Evolutionary conservation across 2,329 filamentous ascomycete species (phyloP), one percentile per base, ranked within the genome.

Genomic region (Penicillium sp.): DNA sequence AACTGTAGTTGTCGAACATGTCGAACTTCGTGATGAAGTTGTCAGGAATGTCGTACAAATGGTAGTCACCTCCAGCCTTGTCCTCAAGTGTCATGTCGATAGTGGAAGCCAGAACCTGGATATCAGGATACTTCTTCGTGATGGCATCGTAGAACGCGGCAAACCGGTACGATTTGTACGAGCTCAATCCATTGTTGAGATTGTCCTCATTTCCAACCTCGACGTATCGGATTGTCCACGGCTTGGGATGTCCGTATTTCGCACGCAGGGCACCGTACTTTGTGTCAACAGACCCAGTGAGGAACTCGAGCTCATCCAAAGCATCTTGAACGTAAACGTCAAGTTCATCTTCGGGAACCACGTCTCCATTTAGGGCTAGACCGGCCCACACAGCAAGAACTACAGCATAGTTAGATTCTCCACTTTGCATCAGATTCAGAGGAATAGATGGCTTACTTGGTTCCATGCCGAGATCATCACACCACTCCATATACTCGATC

Each of bases 181-280:
- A 70, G 67, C 76, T 80, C 4, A 81, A 77, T 0, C 79, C 81
- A 3, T 78, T 77, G 23, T 77, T 79, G 3, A 87, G 79, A 75
- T 82, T 83, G 62, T 89, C 87, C 67, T 89, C 87, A 67, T 89
- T 89, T 54, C 87, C 87, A 39, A 89, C 73, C 70, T 89, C 87
- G 51, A 89, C 83, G 61, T 82, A 86, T 10, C 80, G 75, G 45
- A 89, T 76, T 26, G 68, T 74, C 73, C 84, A 89, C 0, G 87
- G 86, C 54, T 84, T 77, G 0, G 83, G 79, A 61, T 87, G 82
- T 3, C 87, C 87, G 2, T 86, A 76, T 39, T 79, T 71, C 6
- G 84, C 84, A 16, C 86, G 83, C 6, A 79, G 70, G 3, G 79
- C 76, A 33, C 71, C 70, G n/a, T 66, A 71, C 9, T 59, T 39